These are phyloP conservation scores for Zizania latifolia DNA, from an alignment of 176 grass and related monocot species.

Conservation along the genomic window DNA sequence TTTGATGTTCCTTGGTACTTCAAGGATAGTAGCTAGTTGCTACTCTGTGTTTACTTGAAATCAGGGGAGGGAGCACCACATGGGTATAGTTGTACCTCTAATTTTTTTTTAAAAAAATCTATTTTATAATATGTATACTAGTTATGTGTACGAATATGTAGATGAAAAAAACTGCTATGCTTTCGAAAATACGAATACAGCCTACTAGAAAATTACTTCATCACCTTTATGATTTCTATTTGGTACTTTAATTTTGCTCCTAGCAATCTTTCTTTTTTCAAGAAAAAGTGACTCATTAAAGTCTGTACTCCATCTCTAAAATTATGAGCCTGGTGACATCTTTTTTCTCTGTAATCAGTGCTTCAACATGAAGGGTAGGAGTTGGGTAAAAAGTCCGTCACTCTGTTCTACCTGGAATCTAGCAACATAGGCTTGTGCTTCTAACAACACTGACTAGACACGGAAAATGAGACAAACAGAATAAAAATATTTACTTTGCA, in stretches of 20 bases:
- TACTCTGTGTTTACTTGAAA: background rate
- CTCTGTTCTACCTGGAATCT: background rate
- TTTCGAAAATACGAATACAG: too few species aligned
- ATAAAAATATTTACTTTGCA: slow-evolving; percentile 5
- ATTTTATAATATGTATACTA: too few species aligned
- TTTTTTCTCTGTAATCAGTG: background rate
- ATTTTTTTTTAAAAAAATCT: too few species aligned
- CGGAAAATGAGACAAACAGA: background rate
- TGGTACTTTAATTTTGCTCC: too few species aligned
- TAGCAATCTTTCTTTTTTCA: too few species aligned
- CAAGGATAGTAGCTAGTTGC: background rate
- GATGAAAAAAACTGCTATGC: too few species aligned
- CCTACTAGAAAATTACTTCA: too few species aligned
- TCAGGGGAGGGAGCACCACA: too few species aligned
- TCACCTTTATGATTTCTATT: too few species aligned
- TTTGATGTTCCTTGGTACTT: background rate
- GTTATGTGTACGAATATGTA: too few species aligned
- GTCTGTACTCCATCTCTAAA: background rate
- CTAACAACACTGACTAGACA: slow-evolving; percentile 3
- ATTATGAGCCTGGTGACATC: background rate
- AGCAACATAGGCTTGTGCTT: slow-evolving; percentile 5
- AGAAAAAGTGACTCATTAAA: too few species aligned
- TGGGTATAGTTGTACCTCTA: too few species aligned
- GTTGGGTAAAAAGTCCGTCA: background rate
- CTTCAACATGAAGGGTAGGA: background rate